phyloP scores from a whole-genome alignment of 2,329 filamentous ascomycete genomes.

The Whalleya microplaca region DNA sequence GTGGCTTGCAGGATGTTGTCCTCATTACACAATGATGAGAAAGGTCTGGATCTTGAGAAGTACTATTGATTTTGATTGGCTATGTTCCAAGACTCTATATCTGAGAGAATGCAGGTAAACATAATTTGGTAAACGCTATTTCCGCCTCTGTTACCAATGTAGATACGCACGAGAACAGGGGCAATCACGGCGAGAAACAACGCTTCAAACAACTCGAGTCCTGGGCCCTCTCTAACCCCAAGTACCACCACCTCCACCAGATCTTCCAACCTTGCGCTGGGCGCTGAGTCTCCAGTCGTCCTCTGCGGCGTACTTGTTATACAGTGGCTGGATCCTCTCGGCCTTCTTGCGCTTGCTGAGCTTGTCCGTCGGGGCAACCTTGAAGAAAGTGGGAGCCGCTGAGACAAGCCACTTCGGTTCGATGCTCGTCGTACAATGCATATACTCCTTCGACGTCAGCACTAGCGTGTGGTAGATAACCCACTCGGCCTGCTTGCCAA shows the following conservation, averaged over 20 bases:
- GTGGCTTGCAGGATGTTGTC: background rate
- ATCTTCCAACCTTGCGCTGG: constrained; percentile 81
- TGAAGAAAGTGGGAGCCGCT: constrained; percentile 98
- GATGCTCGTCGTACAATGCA: constrained; percentile 91
- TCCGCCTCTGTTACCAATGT: no score
- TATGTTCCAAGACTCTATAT: no score
- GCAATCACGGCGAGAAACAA: no score
- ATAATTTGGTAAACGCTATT: no score
- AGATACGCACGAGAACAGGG: no score
- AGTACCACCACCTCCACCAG: constrained; percentile 84
- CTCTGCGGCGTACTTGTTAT: constrained; percentile 89
- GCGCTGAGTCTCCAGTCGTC: constrained; percentile 95
- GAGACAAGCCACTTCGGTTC: constrained; percentile 95
- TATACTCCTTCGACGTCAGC: constrained; percentile 95
- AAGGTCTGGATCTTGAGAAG: background rate
- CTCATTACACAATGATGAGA: no score
- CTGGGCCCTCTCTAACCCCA: constrained; percentile 85
- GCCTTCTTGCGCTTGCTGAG: constrained; percentile 91
- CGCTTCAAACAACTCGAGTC: no score
- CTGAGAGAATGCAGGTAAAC: no score
- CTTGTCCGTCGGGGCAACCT: constrained; percentile 85
- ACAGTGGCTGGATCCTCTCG: constrained; percentile 91
- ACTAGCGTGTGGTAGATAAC: constrained; percentile 93
- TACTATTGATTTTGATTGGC: background rate
- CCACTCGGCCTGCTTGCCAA: constrained; percentile 95